Evolutionary conservation across 768 basidiomycete genomes (phyloP).

Genomic region (Pleurotus salmoneostramineus): DNA sequence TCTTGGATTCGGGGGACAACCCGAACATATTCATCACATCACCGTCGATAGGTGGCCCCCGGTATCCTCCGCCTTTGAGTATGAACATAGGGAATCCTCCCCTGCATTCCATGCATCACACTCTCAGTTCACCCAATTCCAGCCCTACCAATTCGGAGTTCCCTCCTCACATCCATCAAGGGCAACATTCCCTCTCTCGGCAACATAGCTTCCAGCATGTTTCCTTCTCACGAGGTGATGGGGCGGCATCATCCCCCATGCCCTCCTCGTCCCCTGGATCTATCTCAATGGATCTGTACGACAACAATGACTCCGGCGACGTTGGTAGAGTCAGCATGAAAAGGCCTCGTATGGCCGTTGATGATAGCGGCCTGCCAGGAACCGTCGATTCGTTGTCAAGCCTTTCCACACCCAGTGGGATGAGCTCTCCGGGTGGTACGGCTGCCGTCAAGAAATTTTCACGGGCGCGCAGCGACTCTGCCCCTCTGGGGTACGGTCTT

Average conservation of each 20-base stretch:
- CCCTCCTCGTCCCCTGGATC: constrained; percentile 35
- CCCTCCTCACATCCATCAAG: constrained; percentile 19
- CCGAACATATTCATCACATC: constrained; percentile 77
- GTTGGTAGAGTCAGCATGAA: constrained; percentile 27
- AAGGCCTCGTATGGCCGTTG: constrained; percentile 48
- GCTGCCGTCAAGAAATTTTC: constrained; percentile 34
- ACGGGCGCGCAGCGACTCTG: constrained; percentile 66
- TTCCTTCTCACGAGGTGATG: constrained; percentile 30
- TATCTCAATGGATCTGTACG: constrained; percentile 42
- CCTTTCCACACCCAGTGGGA: constrained; percentile 23
- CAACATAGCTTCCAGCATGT: constrained; percentile 62
- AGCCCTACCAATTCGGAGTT: constrained; percentile 37
- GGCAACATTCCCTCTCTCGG: constrained; percentile 40
- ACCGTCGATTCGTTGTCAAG: constrained; percentile 27
- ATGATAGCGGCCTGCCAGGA: constrained; percentile 18
- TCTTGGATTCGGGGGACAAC: constrained; percentile 46
- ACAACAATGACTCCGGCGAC: constrained; percentile 25
- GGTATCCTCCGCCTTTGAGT: constrained; percentile 40
- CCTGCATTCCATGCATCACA: constrained; percentile 39
- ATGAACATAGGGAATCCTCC: constrained; percentile 33
- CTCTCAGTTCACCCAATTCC: constrained; percentile 20
- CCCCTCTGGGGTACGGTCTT: constrained; percentile 56
- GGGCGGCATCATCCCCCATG: constrained; percentile 29
- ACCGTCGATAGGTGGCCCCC: constrained; percentile 38
- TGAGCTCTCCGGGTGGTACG: neutral